Evolutionary conservation across 176 grass and related monocot genomes (phyloP), one percentile per base, ranked within the genome.

Genomic region (Aechmea fasciata): DNA sequence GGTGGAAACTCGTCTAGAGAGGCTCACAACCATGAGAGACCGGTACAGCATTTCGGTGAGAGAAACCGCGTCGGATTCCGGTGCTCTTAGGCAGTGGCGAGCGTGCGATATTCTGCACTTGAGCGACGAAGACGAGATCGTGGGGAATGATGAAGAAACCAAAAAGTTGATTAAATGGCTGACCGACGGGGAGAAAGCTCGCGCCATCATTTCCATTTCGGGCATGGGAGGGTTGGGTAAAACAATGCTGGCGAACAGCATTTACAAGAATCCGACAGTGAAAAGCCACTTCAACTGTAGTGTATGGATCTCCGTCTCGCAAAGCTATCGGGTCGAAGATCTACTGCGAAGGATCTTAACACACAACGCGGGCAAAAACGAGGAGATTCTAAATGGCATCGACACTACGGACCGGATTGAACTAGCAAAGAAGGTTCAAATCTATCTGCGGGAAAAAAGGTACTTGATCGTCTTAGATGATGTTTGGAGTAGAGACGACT

Each of bases 141-240:
- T 87, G 47, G 81, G 85, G 9, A 64, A 67, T 79, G 29, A 2
- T 17, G 50, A 24, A 1, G 77, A 84, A 77, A 80, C 69, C 14
- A 26, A 11, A 68, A 73, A 11, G 6, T 64, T 84, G 64, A 79
- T 52, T 55, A 19, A 70, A 11, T 84, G 77, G 85, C 7, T 76
- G 13, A 73, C 74, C 48, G 72, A 83, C 14, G 72, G 55, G 50
- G 64, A 15, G 57, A 10, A 71, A 24, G 63, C 75, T 47, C 77
- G 73, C 51, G 25, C 55, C 10, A 11, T 78, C 41, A 79, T 91
- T 9, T 67, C 84, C 10, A 81, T 84, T 13, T 63, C 63, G 9
- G 84, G 88, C 6, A 91, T 91, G 83, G 88, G 83, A 14, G 80
- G 84, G 14, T 2, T 87, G 64, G 88, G 88, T 1, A 91, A 91